A percentile compares a stretch with the other conserved stretches of the same genome.
These are phyloP conservation scores for Apiospora aurea DNA, from an alignment of 2,329 filamentous ascomycete genomes.

Conservation along the genomic window DNA sequence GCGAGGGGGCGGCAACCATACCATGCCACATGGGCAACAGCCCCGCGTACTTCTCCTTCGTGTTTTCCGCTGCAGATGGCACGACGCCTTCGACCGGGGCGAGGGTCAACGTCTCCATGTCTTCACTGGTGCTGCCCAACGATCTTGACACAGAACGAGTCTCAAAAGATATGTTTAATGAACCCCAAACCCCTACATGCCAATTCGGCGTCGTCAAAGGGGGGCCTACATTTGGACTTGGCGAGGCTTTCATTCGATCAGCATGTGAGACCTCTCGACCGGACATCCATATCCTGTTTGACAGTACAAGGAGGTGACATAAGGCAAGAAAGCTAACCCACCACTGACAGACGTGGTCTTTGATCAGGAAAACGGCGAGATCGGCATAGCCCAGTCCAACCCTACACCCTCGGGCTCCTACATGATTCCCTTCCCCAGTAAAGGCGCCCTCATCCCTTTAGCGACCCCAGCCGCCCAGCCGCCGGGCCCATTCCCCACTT, in stretches of 20 bases:
- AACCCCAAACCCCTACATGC: not conserved
- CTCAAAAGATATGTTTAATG: not conserved
- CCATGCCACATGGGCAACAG: constrained; percentile 5
- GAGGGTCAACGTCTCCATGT: not conserved
- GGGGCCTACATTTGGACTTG: not conserved
- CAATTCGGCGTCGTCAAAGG: not conserved
- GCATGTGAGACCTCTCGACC: too few species aligned
- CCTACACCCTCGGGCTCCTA: not conserved
- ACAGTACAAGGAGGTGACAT: too few species aligned
- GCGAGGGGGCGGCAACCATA: not conserved
- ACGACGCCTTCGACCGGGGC: not conserved
- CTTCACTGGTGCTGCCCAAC: not conserved
- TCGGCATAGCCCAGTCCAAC: constrained; percentile 13
- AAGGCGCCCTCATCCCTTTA: not conserved
- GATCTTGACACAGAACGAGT: not conserved
- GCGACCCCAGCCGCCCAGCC: not conserved
- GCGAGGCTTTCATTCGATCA: constrained; percentile 4
- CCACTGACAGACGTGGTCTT: too few species aligned
- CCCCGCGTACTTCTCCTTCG: not conserved
- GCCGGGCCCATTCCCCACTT: not conserved
- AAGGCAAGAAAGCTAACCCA: too few species aligned
- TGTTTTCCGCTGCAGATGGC: not conserved
- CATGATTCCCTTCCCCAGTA: constrained; percentile 10
- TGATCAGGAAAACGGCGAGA: constrained; percentile 11
- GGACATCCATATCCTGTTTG: too few species aligned